Conservation (phyloP, 352 stramenopile species). For the Phytophthora meadii region DNA sequence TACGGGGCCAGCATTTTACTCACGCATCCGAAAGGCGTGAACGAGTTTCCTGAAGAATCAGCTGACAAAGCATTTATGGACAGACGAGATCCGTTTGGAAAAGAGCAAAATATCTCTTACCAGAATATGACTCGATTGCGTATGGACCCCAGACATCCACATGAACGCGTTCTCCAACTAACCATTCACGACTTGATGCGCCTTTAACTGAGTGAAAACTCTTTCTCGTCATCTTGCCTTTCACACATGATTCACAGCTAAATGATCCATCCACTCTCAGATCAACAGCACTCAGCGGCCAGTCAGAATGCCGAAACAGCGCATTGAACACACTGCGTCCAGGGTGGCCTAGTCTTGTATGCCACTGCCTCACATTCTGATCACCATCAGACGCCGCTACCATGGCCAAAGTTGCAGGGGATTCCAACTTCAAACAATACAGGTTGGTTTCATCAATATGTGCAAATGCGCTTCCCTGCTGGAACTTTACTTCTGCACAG, state of each 20-base stretch:
- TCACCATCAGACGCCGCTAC: not conserved
- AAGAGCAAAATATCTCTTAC: conserved; percentile 23
- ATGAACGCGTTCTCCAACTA: conserved; percentile 20
- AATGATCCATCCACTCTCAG: conserved; percentile 4
- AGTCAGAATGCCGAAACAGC: conserved; percentile 3
- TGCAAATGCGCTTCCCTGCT: not conserved
- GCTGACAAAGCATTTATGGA: no score
- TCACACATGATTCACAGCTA: conserved; percentile 8
- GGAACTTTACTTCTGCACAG: conserved; percentile 1
- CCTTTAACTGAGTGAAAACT: conserved; percentile 1
- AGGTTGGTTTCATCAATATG: conserved; percentile 11
- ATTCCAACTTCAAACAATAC: conserved; percentile 2
- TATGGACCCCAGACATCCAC: conserved; percentile 30
- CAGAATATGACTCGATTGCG: conserved; percentile 14
- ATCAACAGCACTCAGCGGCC: conserved; percentile 1
- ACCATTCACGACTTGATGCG: not conserved
- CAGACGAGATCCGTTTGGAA: no score
- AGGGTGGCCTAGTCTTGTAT: conserved; percentile 11
- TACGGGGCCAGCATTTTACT: no score
- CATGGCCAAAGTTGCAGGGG: not conserved
- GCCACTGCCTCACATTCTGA: not conserved
- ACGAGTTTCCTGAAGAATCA: no score
- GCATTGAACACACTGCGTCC: conserved; percentile 11
- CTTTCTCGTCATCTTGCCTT: conserved; percentile 17
- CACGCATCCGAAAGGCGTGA: no score